Base-by-base conservation (phyloP, 306 rosid species). In the Rosa chinensis region DNA sequence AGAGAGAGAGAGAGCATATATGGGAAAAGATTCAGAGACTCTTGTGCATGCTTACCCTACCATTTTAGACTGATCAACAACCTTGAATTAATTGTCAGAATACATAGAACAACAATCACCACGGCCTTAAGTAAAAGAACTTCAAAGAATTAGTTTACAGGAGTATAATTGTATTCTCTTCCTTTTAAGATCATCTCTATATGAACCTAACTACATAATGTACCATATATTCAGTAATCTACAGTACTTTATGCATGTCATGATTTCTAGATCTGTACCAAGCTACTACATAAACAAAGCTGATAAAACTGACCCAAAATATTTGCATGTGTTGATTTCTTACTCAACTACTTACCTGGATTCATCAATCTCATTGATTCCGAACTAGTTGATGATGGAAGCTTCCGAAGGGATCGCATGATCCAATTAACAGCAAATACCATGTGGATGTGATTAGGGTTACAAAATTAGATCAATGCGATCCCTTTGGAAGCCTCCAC, bases 401-500 rank as follows among this genome's bases (percentile, higher is more conserved):
- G 83, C 66, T 89, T 91, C 96, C 91, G 2, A 89, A 89, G 90
- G 84, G 96, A 91, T 91, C 72, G 89, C 96, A 91, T 83, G 96
- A 91, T 91, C 96, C 82, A 84, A 87, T 40, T 14, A 28, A 63
- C 18, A 44, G 71, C 45, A 49, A 71, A 59, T 9, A 14, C 48
- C 4, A 43, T 64, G 2, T 9, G 5, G 56, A 3, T n/a, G 28
- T 7, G 8, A 55, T 55, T 20, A 4, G 8, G 1, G 62, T 56
- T n/a, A 12, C 42, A 56, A 72, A 1, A 79, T 88, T 56, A 86
- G 93, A 91, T 89, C 97, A 91, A 91, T 91, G 97, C 93, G 93
- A 91, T 91, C 97, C 97, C 97, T 91, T 91, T 91, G 97, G 97
- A 91, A 89, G 77, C 84, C 78, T 86, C 93, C 91, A 91, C 82